Conservation (phyloP, 2,329 filamentous ascomycete species). For the Botrytis cinerea region DNA sequence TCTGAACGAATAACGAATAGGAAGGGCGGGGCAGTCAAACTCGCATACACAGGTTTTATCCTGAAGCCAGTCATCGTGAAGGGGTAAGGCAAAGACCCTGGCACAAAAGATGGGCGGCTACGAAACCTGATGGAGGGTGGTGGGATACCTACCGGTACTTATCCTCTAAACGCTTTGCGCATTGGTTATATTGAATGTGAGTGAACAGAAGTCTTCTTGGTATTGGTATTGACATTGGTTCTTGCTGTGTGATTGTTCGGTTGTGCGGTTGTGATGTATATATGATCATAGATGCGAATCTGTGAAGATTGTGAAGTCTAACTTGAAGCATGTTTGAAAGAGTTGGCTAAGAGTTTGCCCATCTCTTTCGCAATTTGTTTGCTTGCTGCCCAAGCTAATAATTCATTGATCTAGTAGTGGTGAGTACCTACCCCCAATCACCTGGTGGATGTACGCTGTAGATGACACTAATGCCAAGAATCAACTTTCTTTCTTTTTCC, state of each 20-base stretch:
- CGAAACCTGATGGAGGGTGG: background rate
- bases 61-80: slow-evolving; percentile 16
- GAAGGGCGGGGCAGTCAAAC: slow-evolving; percentile 18
- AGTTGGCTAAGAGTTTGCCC: too few relatives aligned
- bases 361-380: background rate
- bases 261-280: background rate
- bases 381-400: slow-evolving; percentile 3
- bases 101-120: slow-evolving; percentile 21
- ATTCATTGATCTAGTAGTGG: background rate
- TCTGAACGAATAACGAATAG: slow-evolving; percentile 19
- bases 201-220: background rate
- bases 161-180: background rate
- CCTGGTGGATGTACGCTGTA: background rate
- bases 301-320: background rate
- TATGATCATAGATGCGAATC: background rate
- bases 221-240: background rate
- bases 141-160: background rate
- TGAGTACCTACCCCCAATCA: background rate
- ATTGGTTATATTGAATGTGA: background rate
- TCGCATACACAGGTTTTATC: slow-evolving; percentile 8
- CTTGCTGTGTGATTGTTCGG: background rate
- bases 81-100: slow-evolving; percentile 13
- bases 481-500: background rate
- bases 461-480: background rate
- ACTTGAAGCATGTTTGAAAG: background rate